Percentiles rank a stretch among this genome's conserved stretches.
phyloP scores from a whole-genome alignment of 108 stramenopile species.

The Hondaea fermentalgiana region DNA sequence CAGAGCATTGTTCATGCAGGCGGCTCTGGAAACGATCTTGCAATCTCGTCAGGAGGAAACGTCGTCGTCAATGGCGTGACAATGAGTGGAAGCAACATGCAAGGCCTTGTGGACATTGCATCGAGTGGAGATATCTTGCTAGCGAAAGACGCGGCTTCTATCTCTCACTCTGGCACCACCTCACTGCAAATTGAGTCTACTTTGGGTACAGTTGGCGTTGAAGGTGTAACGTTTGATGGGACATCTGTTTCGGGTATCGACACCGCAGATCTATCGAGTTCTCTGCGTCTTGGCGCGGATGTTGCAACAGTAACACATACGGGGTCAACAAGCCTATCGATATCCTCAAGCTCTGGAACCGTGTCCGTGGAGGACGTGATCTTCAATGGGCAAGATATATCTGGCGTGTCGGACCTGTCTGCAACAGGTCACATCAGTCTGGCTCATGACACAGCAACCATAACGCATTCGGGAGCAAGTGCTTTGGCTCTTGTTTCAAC shows the following conservation, averaged over 20 bases:
- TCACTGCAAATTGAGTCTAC: background rate
- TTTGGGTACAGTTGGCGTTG: background rate
- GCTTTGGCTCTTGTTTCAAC: background rate
- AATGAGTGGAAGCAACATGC: background rate
- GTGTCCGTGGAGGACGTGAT: background rate
- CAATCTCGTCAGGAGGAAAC: background rate
- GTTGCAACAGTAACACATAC: background rate
- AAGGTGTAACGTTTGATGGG: background rate
- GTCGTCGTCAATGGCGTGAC: background rate
- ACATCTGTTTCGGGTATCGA: background rate
- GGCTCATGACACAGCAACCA: background rate
- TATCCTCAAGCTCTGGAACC: background rate
- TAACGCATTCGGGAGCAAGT: background rate
- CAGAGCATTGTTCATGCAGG: background rate
- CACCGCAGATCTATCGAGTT: background rate
- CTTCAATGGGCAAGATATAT: background rate
- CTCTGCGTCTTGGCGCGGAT: background rate
- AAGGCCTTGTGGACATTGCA: background rate
- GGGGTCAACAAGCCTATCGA: background rate
- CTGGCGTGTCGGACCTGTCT: background rate
- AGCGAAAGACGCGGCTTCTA: background rate
- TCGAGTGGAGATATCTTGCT: background rate
- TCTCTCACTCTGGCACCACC: background rate
- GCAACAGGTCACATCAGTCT: background rate
- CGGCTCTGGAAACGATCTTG: background rate